Percentiles rank a stretch among this genome's conserved stretches.
These are phyloP conservation scores for Fraxinus dipetala DNA, from an alignment of 305 asterid genomes.

Conservation along the genomic window DNA sequence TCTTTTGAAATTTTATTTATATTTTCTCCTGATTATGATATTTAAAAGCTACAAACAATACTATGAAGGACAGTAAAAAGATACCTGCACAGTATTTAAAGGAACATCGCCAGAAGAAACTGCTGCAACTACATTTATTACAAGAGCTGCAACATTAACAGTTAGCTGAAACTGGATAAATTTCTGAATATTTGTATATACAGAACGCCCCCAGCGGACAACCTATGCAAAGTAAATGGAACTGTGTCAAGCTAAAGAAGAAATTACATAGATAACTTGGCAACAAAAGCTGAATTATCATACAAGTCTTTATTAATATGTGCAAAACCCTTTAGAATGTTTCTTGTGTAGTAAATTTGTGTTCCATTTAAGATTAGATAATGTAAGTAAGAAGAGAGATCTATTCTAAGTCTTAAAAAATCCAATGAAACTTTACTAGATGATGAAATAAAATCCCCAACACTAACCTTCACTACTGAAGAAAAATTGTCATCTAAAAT, in stretches of 20 bases:
- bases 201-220: slow-evolving; percentile 98
- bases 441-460: slow-evolving; percentile 6
- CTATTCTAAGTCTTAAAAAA: not conserved
- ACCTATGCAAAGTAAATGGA: slow-evolving; percentile 50
- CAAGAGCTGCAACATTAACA: slow-evolving; percentile 90
- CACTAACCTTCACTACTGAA: slow-evolving; percentile 79
- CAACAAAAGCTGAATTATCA: not conserved
- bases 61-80: slow-evolving; percentile 12
- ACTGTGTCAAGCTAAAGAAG: not conserved
- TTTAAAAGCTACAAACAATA: not conserved
- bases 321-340: not conserved
- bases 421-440: slow-evolving; percentile 2
- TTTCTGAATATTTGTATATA: slow-evolving; percentile 90
- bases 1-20: not conserved
- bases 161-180: slow-evolving; percentile 98
- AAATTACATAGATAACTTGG: not conserved
- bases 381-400: not conserved
- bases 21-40: not conserved
- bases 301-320: not conserved
- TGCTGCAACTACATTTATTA: slow-evolving; percentile 85
- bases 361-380: not conserved
- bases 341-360: not conserved
- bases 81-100: slow-evolving; percentile 88
- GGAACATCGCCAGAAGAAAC: slow-evolving; percentile 89
- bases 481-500: slow-evolving; percentile 91